Conservation (phyloP, 805 yeast genomes). For the Candida sonorensis region DNA sequence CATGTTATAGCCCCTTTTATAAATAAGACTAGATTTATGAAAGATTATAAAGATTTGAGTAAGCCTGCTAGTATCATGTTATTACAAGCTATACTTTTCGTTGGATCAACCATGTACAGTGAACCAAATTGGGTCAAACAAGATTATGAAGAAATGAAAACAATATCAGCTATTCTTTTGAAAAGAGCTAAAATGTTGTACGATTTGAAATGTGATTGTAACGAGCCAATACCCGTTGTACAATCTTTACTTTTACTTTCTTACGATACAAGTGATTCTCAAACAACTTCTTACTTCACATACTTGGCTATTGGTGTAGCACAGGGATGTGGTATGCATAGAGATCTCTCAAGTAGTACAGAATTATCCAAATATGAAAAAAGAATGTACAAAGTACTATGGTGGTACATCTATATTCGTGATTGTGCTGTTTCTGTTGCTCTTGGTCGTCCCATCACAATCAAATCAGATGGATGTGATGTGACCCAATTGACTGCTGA, state of each 20-base stretch:
- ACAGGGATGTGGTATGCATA: constrained; percentile 68
- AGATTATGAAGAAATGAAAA: constrained; percentile 38
- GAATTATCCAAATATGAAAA: constrained; percentile 14
- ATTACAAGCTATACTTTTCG: constrained; percentile 55
- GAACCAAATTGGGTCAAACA: constrained; percentile 47
- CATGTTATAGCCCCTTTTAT: constrained; percentile 66
- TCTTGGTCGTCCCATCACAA: constrained; percentile 64
- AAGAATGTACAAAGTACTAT: constrained; percentile 10
- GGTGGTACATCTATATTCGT: constrained; percentile 13
- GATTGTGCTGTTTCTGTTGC: constrained; percentile 31
- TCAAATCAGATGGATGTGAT: constrained; percentile 67
- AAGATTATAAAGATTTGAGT: constrained; percentile 46
- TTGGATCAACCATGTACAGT: constrained; percentile 53
- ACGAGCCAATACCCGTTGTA: constrained; percentile 51
- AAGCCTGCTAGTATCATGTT: constrained; percentile 55
- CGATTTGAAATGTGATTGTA: constrained; percentile 60
- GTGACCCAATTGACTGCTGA: constrained; percentile 59
- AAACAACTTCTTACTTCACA: constrained; percentile 66
- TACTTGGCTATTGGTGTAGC: constrained; percentile 62
- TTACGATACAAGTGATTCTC: constrained; percentile 75
- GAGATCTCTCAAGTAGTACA: constrained; percentile 25
- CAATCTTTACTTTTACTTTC: constrained; percentile 53
- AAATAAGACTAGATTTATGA: constrained; percentile 56
- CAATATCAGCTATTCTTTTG: constrained; percentile 20
- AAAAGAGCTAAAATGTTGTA: constrained; percentile 55